These are phyloP conservation scores for Nemania sp. DNA, from an alignment of 2,329 filamentous ascomycete genomes.

Conservation along the genomic window DNA sequence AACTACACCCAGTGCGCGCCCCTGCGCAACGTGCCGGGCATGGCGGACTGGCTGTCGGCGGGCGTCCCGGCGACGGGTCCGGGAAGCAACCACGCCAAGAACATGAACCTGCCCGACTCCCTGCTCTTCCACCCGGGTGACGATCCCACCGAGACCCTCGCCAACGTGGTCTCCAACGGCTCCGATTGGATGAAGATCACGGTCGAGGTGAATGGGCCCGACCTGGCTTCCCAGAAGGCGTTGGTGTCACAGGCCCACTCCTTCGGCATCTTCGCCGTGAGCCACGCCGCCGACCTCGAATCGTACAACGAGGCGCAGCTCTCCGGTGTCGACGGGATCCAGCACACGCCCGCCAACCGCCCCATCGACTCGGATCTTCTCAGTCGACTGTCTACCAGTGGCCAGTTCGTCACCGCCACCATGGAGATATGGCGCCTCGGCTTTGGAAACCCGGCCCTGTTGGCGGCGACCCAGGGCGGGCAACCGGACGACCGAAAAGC, in stretches of 20 bases:
- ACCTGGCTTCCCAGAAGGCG: neutral
- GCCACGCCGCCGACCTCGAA: neutral
- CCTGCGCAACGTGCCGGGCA: neutral
- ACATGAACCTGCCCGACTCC: neutral
- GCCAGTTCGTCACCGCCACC: neutral
- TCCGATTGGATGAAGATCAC: neutral
- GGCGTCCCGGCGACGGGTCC: neutral
- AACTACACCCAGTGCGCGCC: neutral
- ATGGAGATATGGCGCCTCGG: neutral
- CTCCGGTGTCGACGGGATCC: neutral
- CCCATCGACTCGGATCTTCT: neutral
- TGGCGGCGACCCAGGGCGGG: neutral
- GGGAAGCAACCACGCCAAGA: neutral
- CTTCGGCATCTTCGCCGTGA: neutral
- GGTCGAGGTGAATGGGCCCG: neutral
- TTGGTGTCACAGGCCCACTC: neutral
- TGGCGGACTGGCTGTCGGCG: neutral
- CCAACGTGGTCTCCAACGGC: neutral
- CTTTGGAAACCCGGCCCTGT: neutral
- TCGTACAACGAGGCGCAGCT: neutral
- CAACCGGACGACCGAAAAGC: neutral
- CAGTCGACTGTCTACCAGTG: neutral
- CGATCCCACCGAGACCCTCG: neutral
- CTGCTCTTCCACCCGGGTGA: neutral
- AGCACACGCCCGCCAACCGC: neutral